Conservation (phyloP, 2,329 filamentous ascomycete genomes). For the Phaeomoniella chlamydospora region DNA sequence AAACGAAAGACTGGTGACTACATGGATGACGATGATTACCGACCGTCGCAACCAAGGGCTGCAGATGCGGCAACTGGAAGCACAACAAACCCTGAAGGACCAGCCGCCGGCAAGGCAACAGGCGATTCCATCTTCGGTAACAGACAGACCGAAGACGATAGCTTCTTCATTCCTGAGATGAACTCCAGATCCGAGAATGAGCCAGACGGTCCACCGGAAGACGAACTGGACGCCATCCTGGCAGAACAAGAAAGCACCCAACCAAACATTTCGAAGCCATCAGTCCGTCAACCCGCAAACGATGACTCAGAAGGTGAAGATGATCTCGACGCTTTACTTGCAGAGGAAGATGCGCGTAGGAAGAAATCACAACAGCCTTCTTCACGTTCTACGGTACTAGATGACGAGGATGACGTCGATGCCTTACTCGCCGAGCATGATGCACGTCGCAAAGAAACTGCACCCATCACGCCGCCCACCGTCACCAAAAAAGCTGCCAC, state of each 20-base stretch:
- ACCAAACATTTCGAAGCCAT: background rate
- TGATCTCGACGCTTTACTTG: conserved; percentile 13
- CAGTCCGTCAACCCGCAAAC: background rate
- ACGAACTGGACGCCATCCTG: conserved; percentile 6
- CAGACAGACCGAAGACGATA: background rate
- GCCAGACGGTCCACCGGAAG: conserved; percentile 2
- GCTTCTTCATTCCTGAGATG: background rate
- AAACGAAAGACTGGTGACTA: conserved; percentile 14
- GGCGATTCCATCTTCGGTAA: background rate
- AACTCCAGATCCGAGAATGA: background rate
- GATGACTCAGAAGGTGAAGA: conserved; percentile 11
- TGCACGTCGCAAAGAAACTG: conserved; percentile 6
- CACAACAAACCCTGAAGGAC: background rate
- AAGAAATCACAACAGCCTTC: background rate
- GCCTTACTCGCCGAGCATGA: conserved; percentile 12
- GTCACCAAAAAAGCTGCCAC: conserved; percentile 2
- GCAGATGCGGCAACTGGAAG: background rate
- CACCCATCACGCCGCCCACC: background rate
- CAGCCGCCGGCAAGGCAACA: background rate
- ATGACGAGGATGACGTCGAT: conserved; percentile 13
- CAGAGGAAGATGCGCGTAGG: conserved; percentile 8
- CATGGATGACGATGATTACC: background rate
- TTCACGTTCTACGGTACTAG: background rate
- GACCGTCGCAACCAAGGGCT: background rate
- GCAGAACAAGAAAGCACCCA: conserved; percentile 3